Evolutionary conservation across 2,329 filamentous ascomycete species (phyloP).

Genomic region (Penicillium decumbens): DNA sequence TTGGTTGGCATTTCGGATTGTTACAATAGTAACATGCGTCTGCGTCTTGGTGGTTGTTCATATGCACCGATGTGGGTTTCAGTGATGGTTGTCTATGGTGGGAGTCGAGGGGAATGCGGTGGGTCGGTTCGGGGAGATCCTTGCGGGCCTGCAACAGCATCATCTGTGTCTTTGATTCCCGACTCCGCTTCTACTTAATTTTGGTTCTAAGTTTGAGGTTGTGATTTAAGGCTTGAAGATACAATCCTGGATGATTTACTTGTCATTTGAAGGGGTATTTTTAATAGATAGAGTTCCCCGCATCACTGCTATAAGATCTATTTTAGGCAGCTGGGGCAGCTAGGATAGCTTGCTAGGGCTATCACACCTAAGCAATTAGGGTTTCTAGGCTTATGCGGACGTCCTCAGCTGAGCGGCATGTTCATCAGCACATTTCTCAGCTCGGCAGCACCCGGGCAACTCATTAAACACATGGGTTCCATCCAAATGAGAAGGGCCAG

Average conservation of each 20-base stretch:
- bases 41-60: neutral
- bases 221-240: too few relatives aligned
- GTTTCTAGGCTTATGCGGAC: neutral
- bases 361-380: too few relatives aligned
- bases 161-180: neutral
- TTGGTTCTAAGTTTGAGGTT: too few relatives aligned
- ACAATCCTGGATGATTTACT: too few relatives aligned
- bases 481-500: constrained; percentile 30
- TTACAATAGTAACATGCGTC: too few relatives aligned
- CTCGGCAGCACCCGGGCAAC: constrained; percentile 28
- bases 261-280: too few relatives aligned
- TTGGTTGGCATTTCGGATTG: constrained; percentile 17
- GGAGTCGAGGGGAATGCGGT: neutral
- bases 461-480: constrained; percentile 39
- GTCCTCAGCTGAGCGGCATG: constrained; percentile 24
- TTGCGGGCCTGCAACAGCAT: neutral
- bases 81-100: neutral
- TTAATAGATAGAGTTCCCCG: too few relatives aligned
- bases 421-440: constrained; percentile 28
- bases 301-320: too few relatives aligned
- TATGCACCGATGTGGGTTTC: neutral
- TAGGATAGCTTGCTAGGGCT: too few relatives aligned
- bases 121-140: neutral
- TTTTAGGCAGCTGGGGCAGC: neutral
- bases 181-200: neutral